A percentile compares a stretch with the other conserved stretches of the same genome.
phyloP scores from a whole-genome alignment of 106 monocot genomes.

The Phalaenopsis aphrodite region DNA sequence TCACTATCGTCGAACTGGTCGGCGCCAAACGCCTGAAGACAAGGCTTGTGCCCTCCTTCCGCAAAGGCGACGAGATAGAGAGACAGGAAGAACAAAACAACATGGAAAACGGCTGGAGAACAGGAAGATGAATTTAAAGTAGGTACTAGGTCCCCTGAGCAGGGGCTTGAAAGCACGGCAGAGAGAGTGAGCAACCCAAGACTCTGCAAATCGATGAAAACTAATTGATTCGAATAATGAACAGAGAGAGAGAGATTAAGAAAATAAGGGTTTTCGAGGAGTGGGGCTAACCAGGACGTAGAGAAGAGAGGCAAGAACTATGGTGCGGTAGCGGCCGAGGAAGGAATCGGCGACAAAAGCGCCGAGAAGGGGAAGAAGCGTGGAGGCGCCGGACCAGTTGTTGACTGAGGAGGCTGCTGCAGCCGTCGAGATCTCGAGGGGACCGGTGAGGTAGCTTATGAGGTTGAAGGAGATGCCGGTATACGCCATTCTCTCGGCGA shows the following conservation, averaged over 20 bases:
- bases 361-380: conserved; percentile 45
- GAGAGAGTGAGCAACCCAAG: conserved; percentile 33
- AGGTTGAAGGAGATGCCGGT: conserved; percentile 41
- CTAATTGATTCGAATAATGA: not conserved
- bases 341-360: conserved; percentile 52
- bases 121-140: conserved; percentile 1
- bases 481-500: conserved; percentile 46
- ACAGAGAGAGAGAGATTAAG: not conserved
- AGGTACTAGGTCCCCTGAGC: not conserved
- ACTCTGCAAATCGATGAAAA: conserved; percentile 19
- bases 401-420: conserved; percentile 40
- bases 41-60: conserved; percentile 50
- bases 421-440: conserved; percentile 39
- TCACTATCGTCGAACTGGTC: conserved; percentile 59
- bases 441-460: conserved; percentile 48
- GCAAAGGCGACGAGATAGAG: conserved; percentile 52
- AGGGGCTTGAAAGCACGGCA: not conserved
- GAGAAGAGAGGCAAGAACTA: conserved; percentile 36
- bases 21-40: conserved; percentile 56
- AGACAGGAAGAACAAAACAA: conserved; percentile 37
- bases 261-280: not conserved
- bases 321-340: conserved; percentile 50
- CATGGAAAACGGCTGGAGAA: conserved; percentile 6
- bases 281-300: conserved; percentile 33
- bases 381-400: conserved; percentile 31